Evolutionary conservation across 2,329 filamentous ascomycete species (phyloP), one percentile per base, ranked within the genome.

Genomic region (Kalmusia sp.): DNA sequence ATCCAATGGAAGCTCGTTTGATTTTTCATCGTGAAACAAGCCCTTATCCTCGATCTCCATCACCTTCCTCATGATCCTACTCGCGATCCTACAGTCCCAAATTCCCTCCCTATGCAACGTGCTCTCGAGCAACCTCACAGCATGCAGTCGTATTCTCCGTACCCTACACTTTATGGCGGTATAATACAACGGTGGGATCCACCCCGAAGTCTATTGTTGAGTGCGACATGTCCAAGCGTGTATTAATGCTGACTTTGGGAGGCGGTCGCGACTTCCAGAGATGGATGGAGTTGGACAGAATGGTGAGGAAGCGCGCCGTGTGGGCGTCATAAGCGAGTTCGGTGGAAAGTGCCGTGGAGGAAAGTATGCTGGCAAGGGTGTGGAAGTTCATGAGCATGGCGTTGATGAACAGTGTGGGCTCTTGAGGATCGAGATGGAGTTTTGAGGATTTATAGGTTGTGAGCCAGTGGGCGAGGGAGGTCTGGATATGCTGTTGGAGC

Each of bases 141-240:
- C 76, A 35, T 76, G 72, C 0, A 68, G 50, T 30, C 80, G 70
- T 8, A 80, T 61, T 4, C 61, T 59, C 34, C 69, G 74, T 2
- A 75, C 64, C 0, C 80, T 75, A 31, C 80, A 82, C 53, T 81
- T 81, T 4, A 77, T 43, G 0, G 77, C 79, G 4, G 73, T 58
- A 51, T 73, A 82, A 52, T 80, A 81, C 2, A 82, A 67, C 0
- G 77, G 72, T 6, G 77, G 68, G 4, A 80, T 69, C 64, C 77
- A 78, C 4, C 79, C 79, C 15, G 78, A 67, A 37, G 50, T 81
- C 78, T 7, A 70, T 58, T 9, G 75, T 70, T 2, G 73, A 72
- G 6, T 62, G 47, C 3, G 70, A 63, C 61, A 75, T 72, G 15
- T 51, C 8, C 8, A 57, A 44, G n/a, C 37, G 25, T 6, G 28